A percentile compares a stretch with the other conserved stretches of the same genome.
Evolutionary conservation across 441 rosid species (phyloP).

Genomic region (Adansonia madagascariensis): DNA sequence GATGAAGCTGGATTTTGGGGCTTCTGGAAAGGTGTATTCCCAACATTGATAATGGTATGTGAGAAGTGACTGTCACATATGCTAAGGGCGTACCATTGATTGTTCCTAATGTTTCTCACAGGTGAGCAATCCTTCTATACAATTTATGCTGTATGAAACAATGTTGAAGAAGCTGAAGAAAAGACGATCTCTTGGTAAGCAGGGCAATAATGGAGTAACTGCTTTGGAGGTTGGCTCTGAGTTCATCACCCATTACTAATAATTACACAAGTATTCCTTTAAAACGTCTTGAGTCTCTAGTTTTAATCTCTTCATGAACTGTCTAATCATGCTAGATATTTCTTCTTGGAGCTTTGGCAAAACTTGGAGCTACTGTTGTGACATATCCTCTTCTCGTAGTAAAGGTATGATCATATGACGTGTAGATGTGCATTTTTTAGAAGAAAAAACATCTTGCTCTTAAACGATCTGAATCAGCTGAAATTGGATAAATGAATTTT

Average conservation of each 20-base stretch:
- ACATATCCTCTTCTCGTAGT: slow-evolving; percentile 94
- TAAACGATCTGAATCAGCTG: background rate
- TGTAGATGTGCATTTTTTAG: background rate
- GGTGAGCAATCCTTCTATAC: slow-evolving; percentile 98
- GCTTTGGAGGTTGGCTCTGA: slow-evolving; percentile 72
- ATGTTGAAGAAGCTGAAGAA: slow-evolving; percentile 82
- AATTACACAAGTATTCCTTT: background rate
- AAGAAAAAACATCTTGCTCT: background rate
- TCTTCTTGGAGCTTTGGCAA: slow-evolving; percentile 92
- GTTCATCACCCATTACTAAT: slow-evolving; percentile 13
- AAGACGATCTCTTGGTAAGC: slow-evolving; percentile 48
- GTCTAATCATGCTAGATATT: slow-evolving; percentile 57
- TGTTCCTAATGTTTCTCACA: slow-evolving; percentile 37
- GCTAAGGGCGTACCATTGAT: slow-evolving; percentile 36
- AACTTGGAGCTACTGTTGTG: slow-evolving; percentile 91
- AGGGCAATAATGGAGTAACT: slow-evolving; percentile 57
- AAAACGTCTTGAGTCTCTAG: background rate
- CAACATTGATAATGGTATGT: slow-evolving; percentile 92
- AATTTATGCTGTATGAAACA: slow-evolving; percentile 93
- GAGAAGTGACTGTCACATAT: slow-evolving; percentile 34
- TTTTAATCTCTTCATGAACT: slow-evolving; percentile 26
- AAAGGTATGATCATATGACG: slow-evolving; percentile 55
- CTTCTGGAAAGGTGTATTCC: slow-evolving; percentile 94
- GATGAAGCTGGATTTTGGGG: slow-evolving; percentile 86
- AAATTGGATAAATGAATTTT: background rate